Evolutionary conservation across 495 filamentous ascomycete species (phyloP).

Genomic region (Lasiosphaeria hispida): DNA sequence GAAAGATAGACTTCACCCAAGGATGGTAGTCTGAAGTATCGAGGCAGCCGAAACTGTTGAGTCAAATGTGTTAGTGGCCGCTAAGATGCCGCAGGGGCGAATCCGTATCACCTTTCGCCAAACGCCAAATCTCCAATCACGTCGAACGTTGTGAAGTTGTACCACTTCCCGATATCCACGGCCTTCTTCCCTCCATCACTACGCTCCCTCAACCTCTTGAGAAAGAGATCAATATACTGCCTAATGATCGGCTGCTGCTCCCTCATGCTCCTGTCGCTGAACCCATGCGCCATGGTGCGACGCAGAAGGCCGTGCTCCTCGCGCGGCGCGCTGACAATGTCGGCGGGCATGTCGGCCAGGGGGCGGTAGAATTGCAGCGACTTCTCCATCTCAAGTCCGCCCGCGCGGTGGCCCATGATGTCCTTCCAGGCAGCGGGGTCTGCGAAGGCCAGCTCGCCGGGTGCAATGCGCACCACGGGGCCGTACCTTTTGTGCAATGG

Average conservation of each 20-base stretch:
- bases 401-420: constrained; percentile 47
- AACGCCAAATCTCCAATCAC: constrained; percentile 60
- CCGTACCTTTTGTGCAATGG: constrained; percentile 51
- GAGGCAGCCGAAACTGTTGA: constrained; percentile 50
- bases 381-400: constrained; percentile 33
- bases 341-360: constrained; percentile 21
- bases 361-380: constrained; percentile 32
- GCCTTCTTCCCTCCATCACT: constrained; percentile 21
- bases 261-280: constrained; percentile 49
- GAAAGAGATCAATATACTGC: constrained; percentile 46
- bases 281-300: constrained; percentile 50
- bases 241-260: constrained; percentile 46
- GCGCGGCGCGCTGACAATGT: constrained; percentile 33
- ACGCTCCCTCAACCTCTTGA: constrained; percentile 41
- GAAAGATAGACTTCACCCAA: constrained; percentile 54
- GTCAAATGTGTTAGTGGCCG: constrained; percentile 9
- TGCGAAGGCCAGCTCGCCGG: constrained; percentile 50
- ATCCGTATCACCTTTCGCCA: constrained; percentile 39
- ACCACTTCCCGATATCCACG: constrained; percentile 52
- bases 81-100: neutral
- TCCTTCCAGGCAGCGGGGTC: constrained; percentile 53
- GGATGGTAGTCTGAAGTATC: constrained; percentile 48
- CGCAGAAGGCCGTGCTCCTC: constrained; percentile 43
- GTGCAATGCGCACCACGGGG: constrained; percentile 50
- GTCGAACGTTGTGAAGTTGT: constrained; percentile 60